Base-by-base conservation (phyloP, 495 filamentous ascomycete genomes). In the Xylaria palmicola region DNA sequence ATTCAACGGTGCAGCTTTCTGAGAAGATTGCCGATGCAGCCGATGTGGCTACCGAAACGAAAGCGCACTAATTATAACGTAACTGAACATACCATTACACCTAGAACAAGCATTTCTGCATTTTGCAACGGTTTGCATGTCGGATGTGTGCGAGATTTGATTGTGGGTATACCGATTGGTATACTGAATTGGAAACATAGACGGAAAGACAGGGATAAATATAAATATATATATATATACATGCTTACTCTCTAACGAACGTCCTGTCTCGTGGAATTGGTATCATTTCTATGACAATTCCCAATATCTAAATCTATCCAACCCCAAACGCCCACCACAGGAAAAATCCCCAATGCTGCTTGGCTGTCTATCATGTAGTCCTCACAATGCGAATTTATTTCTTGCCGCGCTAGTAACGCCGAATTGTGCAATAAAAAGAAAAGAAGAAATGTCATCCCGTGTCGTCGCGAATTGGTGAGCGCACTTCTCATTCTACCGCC, bases 401-500 rank as follows among this genome's bases (percentile, higher is more conserved):
- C n/a, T n/a, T n/a, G n/a, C n/a, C n/a, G n/a, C n/a, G n/a, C n/a
- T 15, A 12, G n/a, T 17, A 50, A 59, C 45, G 45, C 56, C 56
- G 19, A 22, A 12, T 44, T 49, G 6, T 39, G 41, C 44, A 49
- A 20, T 39, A 20, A 13, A n/a, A n/a, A n/a, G n/a, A n/a, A n/a
- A n/a, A n/a, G n/a, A n/a, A n/a, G n/a, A n/a, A n/a, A n/a, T n/a
- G n/a, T n/a, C n/a, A n/a, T n/a, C n/a, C n/a, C n/a, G n/a, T n/a
- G n/a, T n/a, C n/a, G n/a, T n/a, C n/a, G n/a, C n/a, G n/a, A n/a
- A n/a, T n/a, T n/a, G n/a, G n/a, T n/a, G n/a, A n/a, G n/a, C n/a
- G n/a, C n/a, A n/a, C n/a, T n/a, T n/a, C n/a, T 53, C 36, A 53
- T 26, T 54, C 59, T n/a, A 73, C 48, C 0, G 85, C 85, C 70